Evolutionary conservation across 1,139 yeast genomes (phyloP).

Genomic region (Yamadazyma spencermartinsiae): DNA sequence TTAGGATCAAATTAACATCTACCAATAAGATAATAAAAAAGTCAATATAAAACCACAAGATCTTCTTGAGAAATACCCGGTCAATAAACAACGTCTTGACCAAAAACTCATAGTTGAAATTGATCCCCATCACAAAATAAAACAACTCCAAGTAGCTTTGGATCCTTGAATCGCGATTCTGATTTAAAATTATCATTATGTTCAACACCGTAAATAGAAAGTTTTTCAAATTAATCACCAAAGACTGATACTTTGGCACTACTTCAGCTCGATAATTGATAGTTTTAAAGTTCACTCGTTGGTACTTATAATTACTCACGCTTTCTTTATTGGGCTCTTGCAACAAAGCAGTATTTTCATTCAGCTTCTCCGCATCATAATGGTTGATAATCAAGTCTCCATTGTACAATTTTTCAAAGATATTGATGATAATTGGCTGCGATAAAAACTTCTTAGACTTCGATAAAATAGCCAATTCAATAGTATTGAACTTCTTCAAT

Average conservation of each 20-base stretch:
- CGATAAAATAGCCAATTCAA: slow-evolving; percentile 56
- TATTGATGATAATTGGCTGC: slow-evolving; percentile 54
- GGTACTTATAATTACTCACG: slow-evolving; percentile 38
- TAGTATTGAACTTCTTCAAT: slow-evolving; percentile 45
- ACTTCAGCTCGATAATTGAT: slow-evolving; percentile 32
- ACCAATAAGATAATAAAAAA: slow-evolving; percentile 32
- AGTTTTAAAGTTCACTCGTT: slow-evolving; percentile 29
- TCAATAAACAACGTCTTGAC: slow-evolving; percentile 47
- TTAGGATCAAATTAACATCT: slow-evolving; percentile 30
- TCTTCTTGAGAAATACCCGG: slow-evolving; percentile 34
- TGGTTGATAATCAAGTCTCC: slow-evolving; percentile 42
- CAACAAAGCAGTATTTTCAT: slow-evolving; percentile 28
- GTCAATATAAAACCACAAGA: slow-evolving; percentile 45
- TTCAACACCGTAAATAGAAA: slow-evolving; percentile 34
- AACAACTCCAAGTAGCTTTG: slow-evolving; percentile 20
- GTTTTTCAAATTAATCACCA: slow-evolving; percentile 41
- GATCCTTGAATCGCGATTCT: slow-evolving; percentile 17
- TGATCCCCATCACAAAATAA: slow-evolving; percentile 38
- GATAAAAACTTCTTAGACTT: slow-evolving; percentile 56
- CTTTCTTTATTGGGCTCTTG: slow-evolving; percentile 13
- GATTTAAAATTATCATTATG: slow-evolving; percentile 31
- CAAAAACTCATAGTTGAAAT: slow-evolving; percentile 38
- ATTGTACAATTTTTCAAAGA: slow-evolving; percentile 54
- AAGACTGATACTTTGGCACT: slow-evolving; percentile 46
- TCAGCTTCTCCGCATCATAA: slow-evolving; percentile 23